Conservation (phyloP, 139 green algal species). For the Chlamydomonas incerta region DNA sequence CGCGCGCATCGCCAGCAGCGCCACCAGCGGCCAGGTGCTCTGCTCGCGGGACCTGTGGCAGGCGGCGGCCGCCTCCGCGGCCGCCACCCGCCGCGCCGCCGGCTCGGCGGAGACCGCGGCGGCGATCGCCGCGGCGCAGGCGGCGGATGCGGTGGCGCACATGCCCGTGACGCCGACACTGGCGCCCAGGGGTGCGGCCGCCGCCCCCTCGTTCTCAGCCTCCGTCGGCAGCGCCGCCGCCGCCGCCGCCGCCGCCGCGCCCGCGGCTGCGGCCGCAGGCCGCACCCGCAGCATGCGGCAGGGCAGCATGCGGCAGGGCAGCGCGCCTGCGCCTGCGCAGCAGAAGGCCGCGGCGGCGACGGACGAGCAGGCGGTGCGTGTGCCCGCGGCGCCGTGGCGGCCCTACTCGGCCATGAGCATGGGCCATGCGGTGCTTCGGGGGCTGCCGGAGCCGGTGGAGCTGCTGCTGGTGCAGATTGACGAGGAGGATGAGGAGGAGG, state of each 20-base stretch:
- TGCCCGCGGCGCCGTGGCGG: background rate
- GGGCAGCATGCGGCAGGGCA: background rate
- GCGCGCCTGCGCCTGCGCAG: no score
- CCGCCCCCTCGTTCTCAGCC: no score
- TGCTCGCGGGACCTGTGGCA: slow-evolving; percentile 27
- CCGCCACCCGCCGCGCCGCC: background rate
- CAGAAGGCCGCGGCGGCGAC: no score
- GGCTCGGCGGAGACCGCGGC: no score
- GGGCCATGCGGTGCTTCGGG: background rate
- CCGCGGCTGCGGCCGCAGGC: no score
- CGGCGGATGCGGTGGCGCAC: no score
- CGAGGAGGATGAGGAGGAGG: no score
- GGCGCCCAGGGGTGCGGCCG: background rate
- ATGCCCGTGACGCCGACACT: no score
- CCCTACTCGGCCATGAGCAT: background rate
- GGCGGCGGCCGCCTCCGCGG: background rate
- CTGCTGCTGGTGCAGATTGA: background rate
- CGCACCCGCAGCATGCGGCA: no score
- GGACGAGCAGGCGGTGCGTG: background rate
- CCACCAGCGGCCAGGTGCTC: slow-evolving; percentile 36
- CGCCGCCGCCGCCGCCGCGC: no score
- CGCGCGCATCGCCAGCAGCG: slow-evolving; percentile 45
- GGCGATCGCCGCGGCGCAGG: no score
- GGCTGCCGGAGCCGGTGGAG: slow-evolving; percentile 6
- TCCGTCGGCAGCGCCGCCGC: no score